Evolutionary conservation across 192 early-diverging fungal species (phyloP), one percentile per base, ranked within the genome.

Genomic region (Diversispora eburnea): DNA sequence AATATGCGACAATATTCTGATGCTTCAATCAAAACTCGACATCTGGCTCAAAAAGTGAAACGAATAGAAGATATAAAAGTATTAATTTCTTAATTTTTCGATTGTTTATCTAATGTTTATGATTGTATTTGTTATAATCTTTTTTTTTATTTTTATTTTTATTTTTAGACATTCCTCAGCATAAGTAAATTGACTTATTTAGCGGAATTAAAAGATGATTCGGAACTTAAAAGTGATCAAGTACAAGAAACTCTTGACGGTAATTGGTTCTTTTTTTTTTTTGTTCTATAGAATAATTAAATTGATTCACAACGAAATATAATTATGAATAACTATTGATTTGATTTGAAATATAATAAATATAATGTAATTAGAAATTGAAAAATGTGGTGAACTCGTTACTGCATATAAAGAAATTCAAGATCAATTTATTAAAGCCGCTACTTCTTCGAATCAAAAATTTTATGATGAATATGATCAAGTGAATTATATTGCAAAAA

Each of bases 151-250:
- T 15, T 61, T 49, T 52, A n/a, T n/a, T n/a, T n/a, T n/a, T n/a
- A n/a, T n/a, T 48, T 68, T 41, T 25, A 68, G 67, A 68, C 67
- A 2, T 54, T 68, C 25, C 67, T 68, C 8, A 68, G 67, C 43
- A 68, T 68, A 6, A 68, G 67, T 43, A 68, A 68, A 10, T 25
- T 68, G 17, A 41, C 67, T 54, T 54, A 52, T 33, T 42, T 68
- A 25, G 48, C 67, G 3, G 20, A 22, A 49, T 33, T 68, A 33
- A 43, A 20, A 4, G 47, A 49, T 19, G 51, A 68, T 52, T 17
- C 52, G 0, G 67, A 68, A 13, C 25, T 41, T 9, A 20, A 54
- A 63, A 63, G 43, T 63, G 61, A 63, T 19, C 48, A 68, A n/a
- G 42, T 63, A 46, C 61, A 19, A 63, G n/a, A 41, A 8, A 63